Conservation (phyloP, 441 rosid species). For the Adansonia gregorii region DNA sequence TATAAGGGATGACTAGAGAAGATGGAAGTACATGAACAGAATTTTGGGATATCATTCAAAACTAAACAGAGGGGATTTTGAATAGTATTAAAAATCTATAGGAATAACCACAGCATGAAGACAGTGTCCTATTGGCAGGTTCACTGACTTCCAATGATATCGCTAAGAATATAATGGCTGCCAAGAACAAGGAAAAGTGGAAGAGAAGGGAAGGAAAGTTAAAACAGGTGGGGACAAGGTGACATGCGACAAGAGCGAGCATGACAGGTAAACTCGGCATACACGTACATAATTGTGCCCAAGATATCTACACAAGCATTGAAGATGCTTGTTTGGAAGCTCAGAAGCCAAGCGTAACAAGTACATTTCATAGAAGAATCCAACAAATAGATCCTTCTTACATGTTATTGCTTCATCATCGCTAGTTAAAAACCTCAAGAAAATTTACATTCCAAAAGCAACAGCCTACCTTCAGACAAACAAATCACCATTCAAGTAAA, state of each 20-base stretch:
- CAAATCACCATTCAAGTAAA: not conserved
- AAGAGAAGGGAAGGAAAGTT: not conserved
- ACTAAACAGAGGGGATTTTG: not conserved
- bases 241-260: not conserved
- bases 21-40: not conserved
- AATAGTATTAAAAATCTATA: not conserved
- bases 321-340: conserved; percentile 19
- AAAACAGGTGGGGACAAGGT: not conserved
- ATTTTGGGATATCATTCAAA: not conserved
- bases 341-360: conserved; percentile 55
- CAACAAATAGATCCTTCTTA: conserved; percentile 31
- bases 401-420: conserved; percentile 51
- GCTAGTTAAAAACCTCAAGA: conserved; percentile 19
- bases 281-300: not conserved
- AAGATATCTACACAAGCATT: not conserved
- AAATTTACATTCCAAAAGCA: not conserved
- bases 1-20: not conserved
- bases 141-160: not conserved
- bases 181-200: no score
- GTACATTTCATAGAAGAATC: conserved; percentile 38
- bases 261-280: not conserved
- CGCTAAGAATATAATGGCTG: no score
- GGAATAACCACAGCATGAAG: not conserved
- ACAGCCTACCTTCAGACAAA: not conserved
- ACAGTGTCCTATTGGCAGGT: not conserved